A percentile compares a stretch with the other conserved stretches of the same genome.
These are phyloP conservation scores for Pythium oligandrum DNA, from an alignment of 352 stramenopile genomes.

Conservation along the genomic window DNA sequence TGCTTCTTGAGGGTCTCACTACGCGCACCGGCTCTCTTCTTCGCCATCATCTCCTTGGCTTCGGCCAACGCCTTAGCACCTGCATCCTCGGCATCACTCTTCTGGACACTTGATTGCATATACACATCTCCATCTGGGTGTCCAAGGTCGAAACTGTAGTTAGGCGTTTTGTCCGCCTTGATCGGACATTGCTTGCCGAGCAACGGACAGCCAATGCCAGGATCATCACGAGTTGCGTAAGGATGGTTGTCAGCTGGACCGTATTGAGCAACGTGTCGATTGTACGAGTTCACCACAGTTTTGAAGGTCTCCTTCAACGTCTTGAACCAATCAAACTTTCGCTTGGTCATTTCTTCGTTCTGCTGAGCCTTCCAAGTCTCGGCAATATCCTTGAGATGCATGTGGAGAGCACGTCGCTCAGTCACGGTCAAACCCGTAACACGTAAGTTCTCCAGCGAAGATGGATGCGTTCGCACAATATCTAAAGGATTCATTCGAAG, in stretches of 20 bases:
- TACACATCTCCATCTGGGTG: constrained; percentile 80
- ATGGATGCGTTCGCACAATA: constrained; percentile 87
- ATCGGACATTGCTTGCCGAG: constrained; percentile 90
- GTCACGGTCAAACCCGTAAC: constrained; percentile 89
- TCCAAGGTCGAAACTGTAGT: constrained; percentile 78
- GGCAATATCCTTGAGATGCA: constrained; percentile 82
- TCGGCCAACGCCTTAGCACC: constrained; percentile 61
- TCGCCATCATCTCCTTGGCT: constrained; percentile 47
- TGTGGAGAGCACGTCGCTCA: constrained; percentile 85
- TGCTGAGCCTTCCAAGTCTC: constrained; percentile 86
- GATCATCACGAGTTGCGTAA: constrained; percentile 81
- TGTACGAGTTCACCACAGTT: constrained; percentile 87
- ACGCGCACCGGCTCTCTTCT: constrained; percentile 73
- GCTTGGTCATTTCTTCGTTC: constrained; percentile 90
- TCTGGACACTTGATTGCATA: constrained; percentile 64
- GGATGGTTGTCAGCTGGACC: constrained; percentile 85
- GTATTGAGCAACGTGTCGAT: constrained; percentile 89
- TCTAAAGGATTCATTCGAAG: constrained; percentile 83
- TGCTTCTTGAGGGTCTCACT: constrained; percentile 81
- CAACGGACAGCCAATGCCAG: constrained; percentile 79
- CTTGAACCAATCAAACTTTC: constrained; percentile 91
- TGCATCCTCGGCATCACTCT: constrained; percentile 65
- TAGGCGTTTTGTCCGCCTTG: constrained; percentile 71
- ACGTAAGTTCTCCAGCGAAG: constrained; percentile 87
- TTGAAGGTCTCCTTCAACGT: constrained; percentile 91